Percentiles rank a stretch among this genome's conserved stretches.
Evolutionary conservation across 192 early-diverging fungal species (phyloP).

Genomic region (Coemansia umbellata): DNA sequence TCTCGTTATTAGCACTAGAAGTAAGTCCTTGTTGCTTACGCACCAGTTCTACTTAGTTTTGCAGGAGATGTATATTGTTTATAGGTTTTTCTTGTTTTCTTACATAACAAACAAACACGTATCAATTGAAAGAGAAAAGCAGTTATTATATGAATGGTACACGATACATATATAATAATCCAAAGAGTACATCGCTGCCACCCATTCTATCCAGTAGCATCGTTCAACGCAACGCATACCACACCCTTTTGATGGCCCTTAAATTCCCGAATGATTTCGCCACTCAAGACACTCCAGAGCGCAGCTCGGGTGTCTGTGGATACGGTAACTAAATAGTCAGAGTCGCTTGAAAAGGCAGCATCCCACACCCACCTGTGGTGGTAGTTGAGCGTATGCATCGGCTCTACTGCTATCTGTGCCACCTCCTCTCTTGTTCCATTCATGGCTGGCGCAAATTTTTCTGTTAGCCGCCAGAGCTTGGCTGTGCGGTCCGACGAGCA

Average conservation of each 20-base stretch:
- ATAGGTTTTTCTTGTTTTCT: no score
- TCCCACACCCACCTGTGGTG: constrained; percentile 53
- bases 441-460: constrained; percentile 7
- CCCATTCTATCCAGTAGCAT: constrained; percentile 20
- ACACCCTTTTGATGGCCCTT: constrained; percentile 50
- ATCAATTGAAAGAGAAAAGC: no score
- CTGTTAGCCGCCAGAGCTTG: constrained; percentile 45
- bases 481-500: constrained; percentile 47
- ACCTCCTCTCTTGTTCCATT: constrained; percentile 14
- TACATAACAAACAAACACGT: no score
- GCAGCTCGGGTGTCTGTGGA: constrained; percentile 46
- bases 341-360: constrained; percentile 47
- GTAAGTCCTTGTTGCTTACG: no score
- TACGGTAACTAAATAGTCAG: constrained; percentile 46
- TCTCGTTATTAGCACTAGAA: not conserved
- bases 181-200: not conserved
- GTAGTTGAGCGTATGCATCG: constrained; percentile 34
- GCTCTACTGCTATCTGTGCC: constrained; percentile 21
- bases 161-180: no score
- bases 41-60: no score
- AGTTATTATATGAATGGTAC: no score
- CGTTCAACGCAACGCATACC: constrained; percentile 48
- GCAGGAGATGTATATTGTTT: no score
- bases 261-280: constrained; percentile 48
- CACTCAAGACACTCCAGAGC: constrained; percentile 42